Evolutionary conservation across 1,284 basidiomycete species (phyloP), one percentile per base, ranked within the genome.

Genomic region (Vanrija pseudolonga): DNA sequence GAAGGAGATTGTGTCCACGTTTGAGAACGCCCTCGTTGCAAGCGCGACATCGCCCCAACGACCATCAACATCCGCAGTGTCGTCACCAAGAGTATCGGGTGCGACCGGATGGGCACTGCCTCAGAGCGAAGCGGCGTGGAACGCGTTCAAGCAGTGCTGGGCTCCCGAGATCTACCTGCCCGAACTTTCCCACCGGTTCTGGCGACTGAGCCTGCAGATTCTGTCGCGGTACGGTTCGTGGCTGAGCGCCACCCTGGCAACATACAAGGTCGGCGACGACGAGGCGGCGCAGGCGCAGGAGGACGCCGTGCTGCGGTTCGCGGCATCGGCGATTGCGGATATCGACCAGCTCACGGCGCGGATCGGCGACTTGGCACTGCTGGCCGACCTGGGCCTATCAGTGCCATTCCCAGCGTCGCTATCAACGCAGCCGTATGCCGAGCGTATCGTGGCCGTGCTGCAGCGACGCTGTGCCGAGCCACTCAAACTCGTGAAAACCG

Each of bases 201-300:
- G 92, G 93, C 84, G 82, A 60, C 78, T 96, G 54, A 89, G 85
- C 4, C 76, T 97, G 36, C 93, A 96, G 82, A 83, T 93, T 47
- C 66, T 92, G 41, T 86, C 84, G 65, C 82, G 91, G 54, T 93
- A 89, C 68, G 82, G 78, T 53, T 82, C 80, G 28, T 93, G 89
- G 86, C 71, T 93, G 15, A 81, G 85, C 53, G 77, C 28, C 3
- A 20, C 48, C 6, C 60, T 58, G 2, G 37, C 19, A 68, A 42
- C 79, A 72, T 57, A 63, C 82, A 48, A 77, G 80, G 55, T 61
- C 74, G 44, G 58, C 74, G 45, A 80, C 63, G 36, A 62, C 49
- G 42, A 71, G 67, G 49, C 50, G 76, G 12, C 74, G 40, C 79
- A 80, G 47, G 84, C 85, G 17, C 84, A 87, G 41, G 87, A 67